phyloP scores from a whole-genome alignment of 768 basidiomycete genomes.

The Psilocybe sp. region DNA sequence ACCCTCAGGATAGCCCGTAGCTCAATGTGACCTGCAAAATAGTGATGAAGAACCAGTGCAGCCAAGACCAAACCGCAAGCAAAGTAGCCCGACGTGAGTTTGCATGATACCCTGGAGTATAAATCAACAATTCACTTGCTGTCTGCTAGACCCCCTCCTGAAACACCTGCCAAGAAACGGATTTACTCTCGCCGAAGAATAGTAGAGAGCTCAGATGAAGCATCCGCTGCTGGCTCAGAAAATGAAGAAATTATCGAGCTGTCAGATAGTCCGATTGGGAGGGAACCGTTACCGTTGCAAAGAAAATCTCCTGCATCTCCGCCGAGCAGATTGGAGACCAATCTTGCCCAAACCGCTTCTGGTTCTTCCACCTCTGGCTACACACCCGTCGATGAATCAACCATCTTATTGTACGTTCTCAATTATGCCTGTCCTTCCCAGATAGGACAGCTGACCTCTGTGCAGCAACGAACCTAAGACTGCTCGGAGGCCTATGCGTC shows the following conservation, averaged over 20 bases:
- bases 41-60: too few species aligned
- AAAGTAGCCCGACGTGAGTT: neutral
- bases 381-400: slow-evolving; percentile 22
- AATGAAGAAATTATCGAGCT: slow-evolving; percentile 23
- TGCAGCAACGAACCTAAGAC: slow-evolving; percentile 48
- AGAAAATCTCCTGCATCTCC: too few species aligned
- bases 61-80: neutral
- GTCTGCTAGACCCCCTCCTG: neutral
- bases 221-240: slow-evolving; percentile 13
- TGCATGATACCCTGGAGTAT: neutral
- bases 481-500: slow-evolving; percentile 42
- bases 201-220: slow-evolving; percentile 32
- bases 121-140: neutral
- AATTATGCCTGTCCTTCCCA: neutral
- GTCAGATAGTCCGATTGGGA: slow-evolving; percentile 8
- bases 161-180: neutral
- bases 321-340: too few species aligned
- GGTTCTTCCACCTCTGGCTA: neutral
- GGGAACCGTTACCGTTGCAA: too few species aligned
- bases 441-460: neutral
- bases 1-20: neutral
- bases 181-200: slow-evolving; percentile 23
- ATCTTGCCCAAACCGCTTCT: too few species aligned
- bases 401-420: slow-evolving; percentile 29
- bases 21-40: too few species aligned